Conservation (phyloP, 345 rosid genomes). For the Rhodomyrtus tomentosa region DNA sequence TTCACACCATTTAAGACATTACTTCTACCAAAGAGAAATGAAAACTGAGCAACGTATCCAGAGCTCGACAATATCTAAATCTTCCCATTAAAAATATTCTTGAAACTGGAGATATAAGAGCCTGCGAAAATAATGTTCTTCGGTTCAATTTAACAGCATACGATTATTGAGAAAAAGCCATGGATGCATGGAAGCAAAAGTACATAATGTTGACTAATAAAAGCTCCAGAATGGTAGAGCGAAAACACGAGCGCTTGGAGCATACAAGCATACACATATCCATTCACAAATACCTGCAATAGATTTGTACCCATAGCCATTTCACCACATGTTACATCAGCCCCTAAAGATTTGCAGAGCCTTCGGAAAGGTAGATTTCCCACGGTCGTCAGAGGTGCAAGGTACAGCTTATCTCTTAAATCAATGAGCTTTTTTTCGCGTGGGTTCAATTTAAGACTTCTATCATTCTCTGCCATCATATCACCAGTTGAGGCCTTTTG, state of each 20-base stretch:
- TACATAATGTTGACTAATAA: not conserved
- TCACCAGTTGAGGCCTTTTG: slow-evolving; percentile 11
- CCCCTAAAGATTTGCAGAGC: slow-evolving; percentile 86
- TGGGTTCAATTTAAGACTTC: slow-evolving; percentile 48
- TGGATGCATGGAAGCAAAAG: not conserved
- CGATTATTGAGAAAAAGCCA: not conserved
- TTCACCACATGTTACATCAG: slow-evolving; percentile 93
- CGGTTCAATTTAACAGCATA: not conserved
- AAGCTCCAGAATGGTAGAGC: not conserved
- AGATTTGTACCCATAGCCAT: slow-evolving; percentile 98
- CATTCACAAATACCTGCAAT: slow-evolving; percentile 47
- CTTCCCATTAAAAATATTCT: not conserved
- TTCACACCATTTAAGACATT: not conserved
- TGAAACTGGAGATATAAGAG: not conserved
- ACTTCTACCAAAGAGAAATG: not conserved
- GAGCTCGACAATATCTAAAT: not conserved
- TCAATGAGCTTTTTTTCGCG: slow-evolving; percentile 88
- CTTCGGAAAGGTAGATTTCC: slow-evolving; percentile 98
- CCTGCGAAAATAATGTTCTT: not conserved
- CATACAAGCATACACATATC: not conserved
- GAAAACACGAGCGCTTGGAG: not conserved
- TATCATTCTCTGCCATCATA: slow-evolving; percentile 32
- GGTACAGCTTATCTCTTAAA: slow-evolving; percentile 78
- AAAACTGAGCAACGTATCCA: not conserved
- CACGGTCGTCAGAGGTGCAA: slow-evolving; percentile 91